Base-by-base conservation (phyloP, 2,329 filamentous ascomycete genomes). In the Tolypocladium inflatum region DNA sequence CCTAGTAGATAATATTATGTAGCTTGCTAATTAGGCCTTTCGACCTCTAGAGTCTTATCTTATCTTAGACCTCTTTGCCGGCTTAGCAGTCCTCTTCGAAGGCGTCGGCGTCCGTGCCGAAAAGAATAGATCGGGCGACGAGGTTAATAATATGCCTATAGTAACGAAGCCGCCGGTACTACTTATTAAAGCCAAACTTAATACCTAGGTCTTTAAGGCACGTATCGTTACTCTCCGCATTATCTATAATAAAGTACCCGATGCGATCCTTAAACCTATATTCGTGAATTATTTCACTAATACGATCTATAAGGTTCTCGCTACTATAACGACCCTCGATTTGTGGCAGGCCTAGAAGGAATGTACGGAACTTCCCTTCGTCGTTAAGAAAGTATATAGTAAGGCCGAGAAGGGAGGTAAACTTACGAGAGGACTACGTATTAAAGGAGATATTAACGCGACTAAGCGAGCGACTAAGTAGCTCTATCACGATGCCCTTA, bases 31-130 rank as follows among this genome's bases (percentile, higher is more conserved):
- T 45, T 7, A n/a, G 42, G 42, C 42, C 42, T 45, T 45, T 45
- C 13, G 13, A n/a, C 21, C 42, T 45, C 42, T n/a, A 45, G 42
- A n/a, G n/a, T n/a, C n/a, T n/a, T n/a, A n/a, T n/a, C n/a, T n/a
- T n/a, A n/a, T n/a, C n/a, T n/a, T n/a, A 45, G 39, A 56, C 33
- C 26, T 45, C 54, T 38, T 48, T 45, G 17, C 33, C 39, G 26
- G 54, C 54, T 33, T 56, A 23, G 39, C 54, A 48, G 26, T 56
- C 54, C 26, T 45, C 41, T 26, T 56, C 54, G 37, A 56, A 56
- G 17, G 54, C 54, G 33, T 56, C 42, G 39, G 17, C 39, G 39
- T 45, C n/a, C 33, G 42, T 7, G 13, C 42, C 42, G 42, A 45
- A 45, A 45, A 45, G 42, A n/a, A 45, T 45, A n/a, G 42, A 45